Conservation (phyloP, 352 stramenopile species). For the Phytophthora citricola region DNA sequence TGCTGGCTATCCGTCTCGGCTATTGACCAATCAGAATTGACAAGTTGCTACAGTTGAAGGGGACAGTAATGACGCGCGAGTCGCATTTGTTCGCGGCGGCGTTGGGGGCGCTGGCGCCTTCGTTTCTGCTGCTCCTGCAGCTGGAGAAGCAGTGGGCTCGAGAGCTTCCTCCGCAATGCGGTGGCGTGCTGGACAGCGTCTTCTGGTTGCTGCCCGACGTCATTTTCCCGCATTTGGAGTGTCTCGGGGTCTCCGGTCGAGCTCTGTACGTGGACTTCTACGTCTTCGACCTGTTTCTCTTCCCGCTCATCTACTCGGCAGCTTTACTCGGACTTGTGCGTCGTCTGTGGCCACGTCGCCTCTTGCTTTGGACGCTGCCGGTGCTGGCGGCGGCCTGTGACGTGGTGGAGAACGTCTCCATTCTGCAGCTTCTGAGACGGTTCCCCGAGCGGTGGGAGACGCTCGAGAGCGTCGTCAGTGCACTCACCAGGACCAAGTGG, state of each 20-base stretch:
- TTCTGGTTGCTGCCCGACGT: conserved; percentile 35
- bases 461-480: conserved; percentile 41
- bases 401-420: conserved; percentile 52
- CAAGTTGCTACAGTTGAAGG: too few relatives aligned
- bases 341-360: conserved; percentile 37
- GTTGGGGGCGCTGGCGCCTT: conserved; percentile 47
- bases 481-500: conserved; percentile 50
- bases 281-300: conserved; percentile 54
- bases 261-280: conserved; percentile 55
- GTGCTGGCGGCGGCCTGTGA: conserved; percentile 39
- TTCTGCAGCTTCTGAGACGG: conserved; percentile 45
- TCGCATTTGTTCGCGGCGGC: conserved; percentile 39
- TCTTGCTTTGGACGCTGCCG: conserved; percentile 31
- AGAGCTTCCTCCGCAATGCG: conserved; percentile 47
- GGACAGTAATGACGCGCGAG: conserved; percentile 28
- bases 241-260: conserved; percentile 37
- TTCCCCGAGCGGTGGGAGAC: conserved; percentile 40
- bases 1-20: too few relatives aligned
- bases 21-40: too few relatives aligned
- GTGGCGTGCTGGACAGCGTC: conserved; percentile 42
- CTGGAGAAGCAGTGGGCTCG: conserved; percentile 36
- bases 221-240: conserved; percentile 49
- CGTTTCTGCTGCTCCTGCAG: conserved; percentile 43
- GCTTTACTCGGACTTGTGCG: conserved; percentile 36
- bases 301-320: conserved; percentile 53